Percentiles rank a stretch among this genome's conserved stretches.
Conservation (phyloP, 257 asterid genomes). For the Cynanchum wilfordii region DNA sequence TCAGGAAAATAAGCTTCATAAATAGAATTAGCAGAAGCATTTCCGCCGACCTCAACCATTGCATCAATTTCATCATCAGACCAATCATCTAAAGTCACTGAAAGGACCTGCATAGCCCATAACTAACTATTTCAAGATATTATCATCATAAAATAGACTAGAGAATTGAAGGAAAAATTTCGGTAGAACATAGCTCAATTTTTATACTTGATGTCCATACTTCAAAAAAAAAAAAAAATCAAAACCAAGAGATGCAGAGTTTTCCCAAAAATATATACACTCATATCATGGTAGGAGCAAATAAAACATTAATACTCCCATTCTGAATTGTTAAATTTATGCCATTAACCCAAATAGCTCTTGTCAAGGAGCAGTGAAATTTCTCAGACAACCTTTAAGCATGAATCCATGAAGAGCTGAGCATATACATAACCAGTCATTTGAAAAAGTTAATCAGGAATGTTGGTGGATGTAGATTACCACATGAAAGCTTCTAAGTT, state of each 20-base stretch:
- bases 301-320: not conserved
- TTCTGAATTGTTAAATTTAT: too few species aligned
- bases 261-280: not conserved
- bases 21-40: slow-evolving; percentile 90
- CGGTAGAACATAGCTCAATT: too few species aligned
- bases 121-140: not conserved
- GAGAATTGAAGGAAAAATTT: not conserved
- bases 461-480: not conserved
- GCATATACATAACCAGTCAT: not conserved
- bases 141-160: not conserved
- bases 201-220: not conserved
- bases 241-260: not conserved
- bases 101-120: slow-evolving; percentile 62
- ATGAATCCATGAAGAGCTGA: not conserved
- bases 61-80: slow-evolving; percentile 83
- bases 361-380: not conserved
- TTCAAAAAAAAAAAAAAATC: not conserved
- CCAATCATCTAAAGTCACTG: slow-evolving; percentile 98
- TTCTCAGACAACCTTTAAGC: not conserved
- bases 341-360: not conserved
- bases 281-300: not conserved
- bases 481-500: not conserved
- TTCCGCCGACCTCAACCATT: slow-evolving; percentile 96
- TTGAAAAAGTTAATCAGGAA: not conserved
- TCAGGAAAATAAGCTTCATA: slow-evolving; percentile 94